Evolutionary conservation across 306 rosid species (phyloP).

Genomic region (Cicer pinnatifidum): DNA sequence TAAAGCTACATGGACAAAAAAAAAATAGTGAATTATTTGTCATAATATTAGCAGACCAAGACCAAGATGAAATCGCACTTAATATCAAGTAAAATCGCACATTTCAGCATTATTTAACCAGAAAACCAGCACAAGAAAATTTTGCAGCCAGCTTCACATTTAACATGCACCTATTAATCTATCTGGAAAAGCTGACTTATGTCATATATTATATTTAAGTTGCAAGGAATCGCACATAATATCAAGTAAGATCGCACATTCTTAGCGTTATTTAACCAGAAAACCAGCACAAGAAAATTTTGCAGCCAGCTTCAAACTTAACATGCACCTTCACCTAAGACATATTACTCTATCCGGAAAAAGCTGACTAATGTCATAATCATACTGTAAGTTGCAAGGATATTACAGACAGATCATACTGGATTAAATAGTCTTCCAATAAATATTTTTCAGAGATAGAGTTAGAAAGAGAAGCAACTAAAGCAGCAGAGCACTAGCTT

Average conservation of each 20-base stretch:
- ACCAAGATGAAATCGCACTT: too few relatives aligned
- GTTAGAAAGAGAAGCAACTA: conserved; percentile 17
- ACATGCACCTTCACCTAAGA: conserved; percentile 26
- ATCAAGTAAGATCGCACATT: not conserved
- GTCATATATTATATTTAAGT: not conserved
- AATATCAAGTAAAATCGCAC: not conserved
- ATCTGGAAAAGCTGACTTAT: conserved; percentile 1
- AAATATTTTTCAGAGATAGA: conserved; percentile 21
- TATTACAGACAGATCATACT: conserved; percentile 9
- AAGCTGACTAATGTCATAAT: conserved; percentile 5
- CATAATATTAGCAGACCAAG: conserved; percentile 1
- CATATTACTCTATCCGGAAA: not conserved
- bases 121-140: conserved; percentile 37
- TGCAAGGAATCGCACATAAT: not conserved
- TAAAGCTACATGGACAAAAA: conserved; percentile 58
- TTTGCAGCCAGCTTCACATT: conserved; percentile 25
- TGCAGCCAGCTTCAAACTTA: conserved; percentile 22
- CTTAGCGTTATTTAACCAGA: conserved; percentile 16
- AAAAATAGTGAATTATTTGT: conserved; percentile 7
- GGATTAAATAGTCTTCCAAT: conserved; percentile 1
- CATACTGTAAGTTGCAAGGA: not conserved
- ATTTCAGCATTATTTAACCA: conserved; percentile 22
- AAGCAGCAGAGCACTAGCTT: conserved; percentile 9
- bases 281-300: conserved; percentile 34
- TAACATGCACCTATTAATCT: conserved; percentile 14